Base-by-base conservation (phyloP, 768 basidiomycete genomes). In the Serendipita vermifera region DNA sequence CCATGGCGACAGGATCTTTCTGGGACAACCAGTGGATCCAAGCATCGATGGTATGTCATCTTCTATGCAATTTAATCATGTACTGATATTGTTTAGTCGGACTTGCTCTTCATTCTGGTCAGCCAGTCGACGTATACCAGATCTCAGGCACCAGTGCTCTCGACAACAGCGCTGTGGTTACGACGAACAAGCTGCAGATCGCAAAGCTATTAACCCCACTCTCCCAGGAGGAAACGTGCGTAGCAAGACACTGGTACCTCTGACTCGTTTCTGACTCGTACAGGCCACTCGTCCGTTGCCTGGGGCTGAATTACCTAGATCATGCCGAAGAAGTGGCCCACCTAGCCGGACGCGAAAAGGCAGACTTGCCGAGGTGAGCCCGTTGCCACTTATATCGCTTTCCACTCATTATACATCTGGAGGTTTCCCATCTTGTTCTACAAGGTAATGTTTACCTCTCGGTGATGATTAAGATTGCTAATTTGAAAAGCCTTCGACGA, bases 301-400 rank as follows among this genome's bases (percentile, higher is more conserved):
- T 90, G 11, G 87, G 87, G 0, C 69, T 90, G 46, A 90, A 90
- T 65, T 90, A 90, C 64, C 76, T 77, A n/a, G 86, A 88, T 62
- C 86, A 89, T 70, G 87, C 87, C 5, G 87, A 77, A 73, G 41
- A 43, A 43, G 41, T 24, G 14, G 41, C 41, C 14, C 41, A 43
- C 26, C 22, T 43, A n/a, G 41, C 41, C 26, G 41, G 41, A 15
- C 41, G 41, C 24, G 41, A 15, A 43, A 43, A 43, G 41, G 41
- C 22, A 24, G 41, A 43, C 24, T 43, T 43, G 26, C 41, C 41
- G 26, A 26, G 26, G 41, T 43, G 26, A 43, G 3, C 32, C 22
- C 7, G 22, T 17, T 35, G 54, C 32, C 31, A 31, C 54, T 17
- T n/a, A n/a, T n/a, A n/a, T n/a, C n/a, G n/a, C n/a, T n/a, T n/a